Conservation (phyloP, 192 early-diverging fungal genomes). For the Coemansia sp. region DNA sequence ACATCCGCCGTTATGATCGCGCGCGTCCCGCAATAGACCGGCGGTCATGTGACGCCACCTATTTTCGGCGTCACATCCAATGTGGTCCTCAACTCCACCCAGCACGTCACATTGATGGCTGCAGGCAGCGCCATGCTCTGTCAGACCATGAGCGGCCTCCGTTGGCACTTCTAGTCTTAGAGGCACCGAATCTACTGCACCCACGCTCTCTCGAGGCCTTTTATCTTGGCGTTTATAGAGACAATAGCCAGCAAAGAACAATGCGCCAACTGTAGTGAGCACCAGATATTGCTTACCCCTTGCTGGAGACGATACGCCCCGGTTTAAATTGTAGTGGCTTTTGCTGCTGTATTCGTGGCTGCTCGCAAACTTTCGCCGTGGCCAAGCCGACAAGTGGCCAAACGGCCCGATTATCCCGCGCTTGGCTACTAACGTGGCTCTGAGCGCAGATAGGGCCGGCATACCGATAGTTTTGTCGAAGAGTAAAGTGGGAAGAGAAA, state of each 20-base stretch:
- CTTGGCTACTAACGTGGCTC: too few relatives aligned
- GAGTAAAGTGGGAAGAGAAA: background rate
- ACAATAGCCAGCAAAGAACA: background rate
- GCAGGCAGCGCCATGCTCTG: background rate
- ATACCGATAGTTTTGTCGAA: background rate
- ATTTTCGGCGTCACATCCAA: too few relatives aligned
- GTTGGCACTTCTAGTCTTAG: background rate
- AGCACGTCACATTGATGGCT: constrained; percentile 10
- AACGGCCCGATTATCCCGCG: background rate
- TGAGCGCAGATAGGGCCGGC: background rate
- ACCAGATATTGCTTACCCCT: background rate
- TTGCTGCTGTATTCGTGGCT: background rate
- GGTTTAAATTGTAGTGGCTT: background rate
- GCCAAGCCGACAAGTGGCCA: background rate
- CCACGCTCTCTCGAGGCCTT: background rate
- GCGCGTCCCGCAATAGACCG: too few relatives aligned
- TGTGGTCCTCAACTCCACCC: constrained; percentile 40
- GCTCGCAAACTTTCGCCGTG: background rate
- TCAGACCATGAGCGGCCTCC: background rate
- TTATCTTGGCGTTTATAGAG: background rate
- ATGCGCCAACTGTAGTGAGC: background rate
- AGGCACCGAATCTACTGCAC: background rate
- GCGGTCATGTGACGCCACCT: too few relatives aligned
- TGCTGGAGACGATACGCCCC: background rate
- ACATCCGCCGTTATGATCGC: too few relatives aligned